Percentiles rank a stretch among this genome's conserved stretches.
Conservation (phyloP, 2,329 filamentous ascomycete genomes). For the Colletotrichum sp. region DNA sequence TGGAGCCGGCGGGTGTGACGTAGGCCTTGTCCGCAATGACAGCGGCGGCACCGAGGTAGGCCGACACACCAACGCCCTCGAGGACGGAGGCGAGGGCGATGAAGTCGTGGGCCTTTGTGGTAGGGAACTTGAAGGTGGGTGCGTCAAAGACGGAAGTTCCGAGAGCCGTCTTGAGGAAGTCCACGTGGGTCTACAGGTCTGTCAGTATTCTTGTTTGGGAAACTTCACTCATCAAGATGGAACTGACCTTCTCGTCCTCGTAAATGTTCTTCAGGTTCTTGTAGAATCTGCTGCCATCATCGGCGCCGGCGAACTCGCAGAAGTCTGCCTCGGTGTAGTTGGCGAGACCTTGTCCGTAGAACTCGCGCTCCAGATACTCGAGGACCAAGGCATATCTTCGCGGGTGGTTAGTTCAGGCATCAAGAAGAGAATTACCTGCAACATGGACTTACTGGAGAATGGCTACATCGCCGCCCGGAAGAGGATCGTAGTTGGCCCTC, state of each 20-base stretch:
- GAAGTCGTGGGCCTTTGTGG: slow-evolving; percentile 61
- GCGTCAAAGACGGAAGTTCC: slow-evolving; percentile 50
- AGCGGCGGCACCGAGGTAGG: slow-evolving; percentile 68
- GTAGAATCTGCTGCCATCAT: slow-evolving; percentile 52
- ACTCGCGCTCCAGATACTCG: slow-evolving; percentile 65
- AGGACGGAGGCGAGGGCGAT: slow-evolving; percentile 68
- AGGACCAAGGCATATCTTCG: slow-evolving; percentile 50
- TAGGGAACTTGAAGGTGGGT: slow-evolving; percentile 55
- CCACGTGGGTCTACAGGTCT: slow-evolving; percentile 53
- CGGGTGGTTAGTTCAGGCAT: not conserved
- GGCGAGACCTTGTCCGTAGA: slow-evolving; percentile 65
- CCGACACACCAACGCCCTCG: slow-evolving; percentile 68
- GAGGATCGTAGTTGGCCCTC: slow-evolving; percentile 23
- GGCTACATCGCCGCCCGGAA: slow-evolving; percentile 26
- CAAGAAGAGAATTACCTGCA: not conserved
- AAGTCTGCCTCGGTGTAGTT: slow-evolving; percentile 63
- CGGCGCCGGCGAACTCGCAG: slow-evolving; percentile 50
- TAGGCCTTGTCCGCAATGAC: slow-evolving; percentile 62
- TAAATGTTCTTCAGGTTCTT: slow-evolving; percentile 61
- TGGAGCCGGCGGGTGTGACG: slow-evolving; percentile 65
- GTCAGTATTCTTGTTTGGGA: not conserved
- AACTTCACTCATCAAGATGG: not conserved
- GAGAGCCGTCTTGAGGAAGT: slow-evolving; percentile 55
- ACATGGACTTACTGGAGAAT: slow-evolving; percentile 35
- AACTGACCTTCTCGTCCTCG: slow-evolving; percentile 52